These are phyloP conservation scores for Macrolepiota dolichaula DNA, from an alignment of 768 basidiomycete species.

Conservation along the genomic window DNA sequence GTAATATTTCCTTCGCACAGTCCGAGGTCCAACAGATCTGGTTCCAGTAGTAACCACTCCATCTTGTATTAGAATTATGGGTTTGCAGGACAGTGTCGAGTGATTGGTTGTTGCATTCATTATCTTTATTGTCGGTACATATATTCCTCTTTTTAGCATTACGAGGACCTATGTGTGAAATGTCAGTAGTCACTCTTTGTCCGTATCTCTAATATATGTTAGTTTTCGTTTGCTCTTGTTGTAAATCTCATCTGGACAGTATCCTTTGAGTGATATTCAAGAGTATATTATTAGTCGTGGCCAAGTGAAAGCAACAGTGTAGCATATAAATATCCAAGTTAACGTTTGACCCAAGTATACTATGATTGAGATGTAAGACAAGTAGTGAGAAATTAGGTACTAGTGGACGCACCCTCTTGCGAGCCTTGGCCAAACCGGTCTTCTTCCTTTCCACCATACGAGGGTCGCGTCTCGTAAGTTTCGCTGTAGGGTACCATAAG, in stretches of 20 bases:
- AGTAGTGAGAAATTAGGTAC: background rate
- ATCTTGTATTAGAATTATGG: conserved; percentile 15
- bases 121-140: conserved; percentile 14
- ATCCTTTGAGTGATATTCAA: background rate
- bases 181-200: conserved; percentile 2
- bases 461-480: conserved; percentile 86
- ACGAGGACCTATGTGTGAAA: conserved; percentile 10
- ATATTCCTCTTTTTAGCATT: conserved; percentile 12
- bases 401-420: conserved; percentile 71
- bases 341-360: conserved; percentile 98
- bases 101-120: background rate
- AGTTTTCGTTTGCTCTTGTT: background rate
- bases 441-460: conserved; percentile 99
- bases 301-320: conserved; percentile 11
- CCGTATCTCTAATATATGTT: conserved; percentile 15
- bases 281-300: conserved; percentile 14
- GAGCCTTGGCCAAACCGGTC: conserved; percentile 87
- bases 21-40: conserved; percentile 65
- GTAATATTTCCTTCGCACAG: conserved; percentile 75
- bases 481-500: conserved; percentile 46
- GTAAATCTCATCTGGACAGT: too few relatives aligned
- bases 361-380: conserved; percentile 25
- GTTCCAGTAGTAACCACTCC: conserved; percentile 35
- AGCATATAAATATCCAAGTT: conserved; percentile 17
- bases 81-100: conserved; percentile 15